Evolutionary conservation across 2,329 filamentous ascomycete species (phyloP).

Genomic region (Aschersonia sp.): DNA sequence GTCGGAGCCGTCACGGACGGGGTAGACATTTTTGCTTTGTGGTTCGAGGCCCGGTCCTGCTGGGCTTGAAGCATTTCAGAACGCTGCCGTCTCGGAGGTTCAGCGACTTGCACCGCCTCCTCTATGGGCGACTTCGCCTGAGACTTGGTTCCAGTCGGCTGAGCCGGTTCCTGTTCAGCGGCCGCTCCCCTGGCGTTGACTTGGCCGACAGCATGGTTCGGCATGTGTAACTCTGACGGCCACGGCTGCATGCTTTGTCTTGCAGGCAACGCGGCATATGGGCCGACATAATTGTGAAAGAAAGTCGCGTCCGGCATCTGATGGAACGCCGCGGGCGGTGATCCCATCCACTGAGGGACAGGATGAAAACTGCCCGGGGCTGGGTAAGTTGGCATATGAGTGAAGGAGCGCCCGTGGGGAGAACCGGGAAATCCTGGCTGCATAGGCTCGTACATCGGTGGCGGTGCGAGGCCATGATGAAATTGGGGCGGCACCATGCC

Average conservation of each 20-base stretch:
- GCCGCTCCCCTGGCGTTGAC: too few relatives aligned
- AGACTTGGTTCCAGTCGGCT: constrained; percentile 2
- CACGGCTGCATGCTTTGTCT: too few relatives aligned
- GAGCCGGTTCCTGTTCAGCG: background rate
- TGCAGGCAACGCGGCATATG: too few relatives aligned
- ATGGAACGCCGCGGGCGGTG: background rate
- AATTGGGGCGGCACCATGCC: background rate
- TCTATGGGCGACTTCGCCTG: constrained; percentile 17
- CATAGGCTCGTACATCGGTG: background rate
- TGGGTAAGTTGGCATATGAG: background rate
- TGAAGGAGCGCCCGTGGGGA: constrained; percentile 1
- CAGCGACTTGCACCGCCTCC: constrained; percentile 8
- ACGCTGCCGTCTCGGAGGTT: background rate
- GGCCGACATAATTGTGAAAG: background rate
- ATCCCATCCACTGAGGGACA: background rate
- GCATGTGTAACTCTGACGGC: too few relatives aligned
- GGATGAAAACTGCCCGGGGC: background rate
- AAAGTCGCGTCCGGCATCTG: background rate
- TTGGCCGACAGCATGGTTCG: too few relatives aligned
- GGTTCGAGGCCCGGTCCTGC: background rate
- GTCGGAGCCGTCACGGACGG: constrained; percentile 1
- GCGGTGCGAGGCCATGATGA: background rate
- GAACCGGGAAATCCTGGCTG: background rate
- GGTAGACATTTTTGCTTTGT: constrained; percentile 10
- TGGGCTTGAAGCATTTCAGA: constrained; percentile 4